A percentile compares a stretch with the other conserved stretches of the same genome.
phyloP scores from a whole-genome alignment of 129 eudicot genomes.

The Helianthus annuus region DNA sequence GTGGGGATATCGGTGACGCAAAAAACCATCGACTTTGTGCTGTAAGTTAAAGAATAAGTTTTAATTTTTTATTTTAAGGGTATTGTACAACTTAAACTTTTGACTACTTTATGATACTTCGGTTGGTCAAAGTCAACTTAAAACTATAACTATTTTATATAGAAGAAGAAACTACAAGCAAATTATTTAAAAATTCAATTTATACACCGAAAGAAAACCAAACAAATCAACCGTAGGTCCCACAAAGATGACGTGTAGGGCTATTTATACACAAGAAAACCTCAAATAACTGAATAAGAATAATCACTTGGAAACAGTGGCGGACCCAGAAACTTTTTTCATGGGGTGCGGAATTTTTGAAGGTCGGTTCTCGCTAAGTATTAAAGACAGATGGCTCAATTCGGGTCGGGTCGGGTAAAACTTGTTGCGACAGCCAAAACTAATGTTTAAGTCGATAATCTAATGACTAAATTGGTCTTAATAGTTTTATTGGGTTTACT shows the following conservation, averaged over 20 bases:
- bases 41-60: too few species aligned
- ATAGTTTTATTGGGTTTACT: too few species aligned
- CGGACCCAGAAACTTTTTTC: too few species aligned
- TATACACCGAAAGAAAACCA: conserved; percentile 5
- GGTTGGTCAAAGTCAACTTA: conserved; percentile 2
- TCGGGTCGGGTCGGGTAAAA: too few species aligned
- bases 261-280: background rate
- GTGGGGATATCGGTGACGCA: too few species aligned
- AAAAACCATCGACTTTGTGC: too few species aligned
- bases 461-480: too few species aligned
- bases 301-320: background rate
- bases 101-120: background rate
- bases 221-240: conserved; percentile 7
- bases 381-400: too few species aligned
- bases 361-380: too few species aligned
- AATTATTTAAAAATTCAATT: background rate
- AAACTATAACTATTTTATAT: background rate
- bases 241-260: background rate
- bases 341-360: too few species aligned
- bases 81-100: background rate
- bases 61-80: background rate
- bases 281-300: background rate
- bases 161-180: background rate
- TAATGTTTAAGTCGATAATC: too few species aligned
- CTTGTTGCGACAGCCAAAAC: too few species aligned